Percentiles rank a stretch among this genome's conserved stretches.
Conservation (phyloP, 1,284 basidiomycete species). For the Schizopora paradoxa region DNA sequence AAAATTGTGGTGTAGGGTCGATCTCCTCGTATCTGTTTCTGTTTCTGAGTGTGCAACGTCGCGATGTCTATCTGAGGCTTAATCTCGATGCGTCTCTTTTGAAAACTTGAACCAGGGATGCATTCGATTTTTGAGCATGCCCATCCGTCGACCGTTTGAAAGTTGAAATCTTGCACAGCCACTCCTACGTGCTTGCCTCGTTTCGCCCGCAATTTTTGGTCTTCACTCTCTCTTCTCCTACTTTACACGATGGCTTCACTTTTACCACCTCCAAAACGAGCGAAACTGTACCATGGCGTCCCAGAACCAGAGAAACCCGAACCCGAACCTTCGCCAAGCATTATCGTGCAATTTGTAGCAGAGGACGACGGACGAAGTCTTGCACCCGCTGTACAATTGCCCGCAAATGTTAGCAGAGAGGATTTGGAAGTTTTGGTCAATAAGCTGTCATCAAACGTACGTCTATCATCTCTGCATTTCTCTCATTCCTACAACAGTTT, state of each 20-base stretch:
- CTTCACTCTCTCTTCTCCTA: background rate
- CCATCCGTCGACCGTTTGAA: too few relatives aligned
- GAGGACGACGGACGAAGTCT: slow-evolving; percentile 78
- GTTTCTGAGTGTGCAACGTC: too few relatives aligned
- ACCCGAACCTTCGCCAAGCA: slow-evolving; percentile 52
- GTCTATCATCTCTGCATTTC: slow-evolving; percentile 23
- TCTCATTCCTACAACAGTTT: slow-evolving; percentile 6
- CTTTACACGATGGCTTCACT: slow-evolving; percentile 62
- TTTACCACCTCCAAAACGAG: slow-evolving; percentile 80
- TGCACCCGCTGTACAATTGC: slow-evolving; percentile 83
- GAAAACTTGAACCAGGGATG: too few relatives aligned
- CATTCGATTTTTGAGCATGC: too few relatives aligned
- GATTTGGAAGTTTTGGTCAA: slow-evolving; percentile 84
- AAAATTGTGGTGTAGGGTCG: too few relatives aligned
- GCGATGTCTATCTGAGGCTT: too few relatives aligned
- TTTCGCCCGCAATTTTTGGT: background rate
- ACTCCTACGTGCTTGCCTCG: too few relatives aligned
- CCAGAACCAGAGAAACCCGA: slow-evolving; percentile 57
- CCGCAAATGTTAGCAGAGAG: slow-evolving; percentile 82
- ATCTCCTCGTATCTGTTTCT: too few relatives aligned
- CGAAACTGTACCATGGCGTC: slow-evolving; percentile 73
- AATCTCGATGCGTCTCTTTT: too few relatives aligned
- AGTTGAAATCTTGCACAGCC: too few relatives aligned
- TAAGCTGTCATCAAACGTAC: slow-evolving; percentile 69
- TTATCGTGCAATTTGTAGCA: slow-evolving; percentile 88